Evolutionary conservation across 805 yeast species (phyloP), one percentile per base, ranked within the genome.

Genomic region (Starmera pachycereana): DNA sequence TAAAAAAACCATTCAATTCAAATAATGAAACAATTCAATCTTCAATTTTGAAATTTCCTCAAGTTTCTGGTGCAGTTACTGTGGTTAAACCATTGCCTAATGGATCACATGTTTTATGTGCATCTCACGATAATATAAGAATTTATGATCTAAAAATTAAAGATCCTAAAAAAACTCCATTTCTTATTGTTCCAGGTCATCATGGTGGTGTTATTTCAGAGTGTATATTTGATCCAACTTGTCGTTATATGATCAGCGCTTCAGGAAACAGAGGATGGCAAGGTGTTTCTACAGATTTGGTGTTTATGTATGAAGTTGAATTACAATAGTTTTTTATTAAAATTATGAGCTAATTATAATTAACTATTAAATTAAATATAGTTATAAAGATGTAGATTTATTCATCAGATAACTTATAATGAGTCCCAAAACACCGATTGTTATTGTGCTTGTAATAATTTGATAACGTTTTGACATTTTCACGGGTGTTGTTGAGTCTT

Each of bases 251-350:
- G 81, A 72, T 90, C 6, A 81, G 95, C 52, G 80, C 97, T 1
- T 82, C 95, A 56, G 98, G 98, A 9, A 86, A 84, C 46, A 72
- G 97, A 52, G 98, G 98, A 6, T 90, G 97, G 97, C 88, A 81
- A 49, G 88, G 95, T 4, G 64, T 68, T 31, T 72, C 81, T 19
- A 81, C 92, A 1, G 96, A 88, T 43, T 73, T 78, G n/a, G 83
- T 83, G 9, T 70, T 88, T 49, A 68, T 87, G 19, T 90, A 89
- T 57, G 95, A 86, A 48, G 81, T 89, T 29, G 78, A 78, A 39
- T 60, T 74, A 29, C 57, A 53, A 16, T 60, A 22, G 27, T 22
- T 22, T 22, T 22, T 16, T 16, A 3, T 16, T 4, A 16, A 16
- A 16, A 4, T 16, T 4, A 16, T 16, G 18, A 16, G 18, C 18